These are phyloP conservation scores for Rhizophagus sp. DNA, from an alignment of 192 early-diverging fungal species.

Conservation along the genomic window DNA sequence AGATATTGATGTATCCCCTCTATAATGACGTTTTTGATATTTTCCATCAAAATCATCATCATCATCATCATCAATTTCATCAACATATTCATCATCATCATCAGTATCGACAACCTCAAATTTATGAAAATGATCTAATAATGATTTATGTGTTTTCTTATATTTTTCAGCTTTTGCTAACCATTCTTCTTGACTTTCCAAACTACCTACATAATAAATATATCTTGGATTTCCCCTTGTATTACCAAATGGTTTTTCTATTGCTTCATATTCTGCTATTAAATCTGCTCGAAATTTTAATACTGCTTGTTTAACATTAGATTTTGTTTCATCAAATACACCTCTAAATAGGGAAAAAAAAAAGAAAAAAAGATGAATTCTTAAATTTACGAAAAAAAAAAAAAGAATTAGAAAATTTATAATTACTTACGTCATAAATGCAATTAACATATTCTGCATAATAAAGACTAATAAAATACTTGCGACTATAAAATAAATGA, in stretches of 20 bases:
- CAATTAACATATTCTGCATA: slow-evolving; percentile 19
- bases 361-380: too few relatives aligned
- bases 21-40: too few relatives aligned
- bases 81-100: background rate
- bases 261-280: background rate
- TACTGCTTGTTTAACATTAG: background rate
- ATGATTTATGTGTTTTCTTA: background rate
- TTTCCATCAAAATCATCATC: too few relatives aligned
- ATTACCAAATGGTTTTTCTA: slow-evolving; percentile 3
- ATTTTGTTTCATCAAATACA: background rate
- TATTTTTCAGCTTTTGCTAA: background rate
- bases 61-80: too few relatives aligned
- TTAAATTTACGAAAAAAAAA: too few relatives aligned
- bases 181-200: background rate
- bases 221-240: background rate
- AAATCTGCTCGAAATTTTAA: background rate
- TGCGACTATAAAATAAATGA: background rate
- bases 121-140: background rate
- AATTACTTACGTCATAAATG: background rate
- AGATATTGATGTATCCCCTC: too few relatives aligned
- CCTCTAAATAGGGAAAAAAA: background rate
- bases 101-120: background rate
- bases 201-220: background rate
- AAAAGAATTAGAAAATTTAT: too few relatives aligned
- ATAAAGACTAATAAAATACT: slow-evolving; percentile 1